phyloP scores from a whole-genome alignment of 1,284 basidiomycete species.

The Cutaneotrichosporon daszewskae region DNA sequence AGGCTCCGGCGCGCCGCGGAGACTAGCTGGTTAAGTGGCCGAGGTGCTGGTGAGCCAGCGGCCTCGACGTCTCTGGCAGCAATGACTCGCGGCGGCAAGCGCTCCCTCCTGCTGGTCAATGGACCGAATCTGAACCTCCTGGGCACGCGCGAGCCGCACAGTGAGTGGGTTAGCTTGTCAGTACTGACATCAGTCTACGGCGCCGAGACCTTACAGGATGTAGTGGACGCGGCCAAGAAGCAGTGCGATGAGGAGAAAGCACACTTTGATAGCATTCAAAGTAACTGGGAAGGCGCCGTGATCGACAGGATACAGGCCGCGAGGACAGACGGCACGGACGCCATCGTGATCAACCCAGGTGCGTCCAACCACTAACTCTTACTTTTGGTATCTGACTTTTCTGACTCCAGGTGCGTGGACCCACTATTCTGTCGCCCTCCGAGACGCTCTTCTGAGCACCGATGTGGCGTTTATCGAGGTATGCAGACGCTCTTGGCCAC shows the following conservation, averaged over 20 bases:
- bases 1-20: too few species aligned
- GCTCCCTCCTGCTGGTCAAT: constrained; percentile 23
- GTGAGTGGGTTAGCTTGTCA: too few species aligned
- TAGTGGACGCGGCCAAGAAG: too few species aligned
- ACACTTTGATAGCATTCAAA: too few species aligned
- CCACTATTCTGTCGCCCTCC: constrained; percentile 41
- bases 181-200: too few species aligned
- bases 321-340: constrained; percentile 27
- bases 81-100: constrained; percentile 5
- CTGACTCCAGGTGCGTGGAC: constrained; percentile 32
- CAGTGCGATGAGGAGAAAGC: too few species aligned
- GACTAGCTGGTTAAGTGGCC: too few species aligned
- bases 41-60: too few species aligned
- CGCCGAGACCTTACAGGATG: too few species aligned
- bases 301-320: constrained; percentile 43
- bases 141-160: constrained; percentile 39
- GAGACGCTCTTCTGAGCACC: constrained; percentile 37
- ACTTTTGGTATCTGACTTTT: too few species aligned
- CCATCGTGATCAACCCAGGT: constrained; percentile 42
- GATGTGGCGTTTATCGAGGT: constrained; percentile 42
- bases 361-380: too few species aligned
- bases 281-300: constrained; percentile 43
- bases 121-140: constrained; percentile 46
- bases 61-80: background rate
- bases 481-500: too few species aligned